Evolutionary conservation across 176 grass and related monocot genomes (phyloP).

Genomic region (Rhipidocladum racemiflorum): DNA sequence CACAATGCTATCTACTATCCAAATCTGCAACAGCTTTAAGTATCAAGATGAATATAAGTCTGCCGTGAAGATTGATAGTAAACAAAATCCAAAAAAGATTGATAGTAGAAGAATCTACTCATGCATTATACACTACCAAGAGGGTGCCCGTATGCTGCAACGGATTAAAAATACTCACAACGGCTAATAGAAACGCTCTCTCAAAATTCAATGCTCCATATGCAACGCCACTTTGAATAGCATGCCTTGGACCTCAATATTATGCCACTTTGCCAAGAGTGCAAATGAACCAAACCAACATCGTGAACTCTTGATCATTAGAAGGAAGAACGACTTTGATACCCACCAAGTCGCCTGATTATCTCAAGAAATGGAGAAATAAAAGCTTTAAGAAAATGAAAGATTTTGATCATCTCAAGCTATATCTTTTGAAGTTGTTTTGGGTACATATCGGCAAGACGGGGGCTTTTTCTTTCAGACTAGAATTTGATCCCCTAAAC

Average conservation of each 20-base stretch:
- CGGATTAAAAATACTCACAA: no score
- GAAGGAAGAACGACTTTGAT: background rate
- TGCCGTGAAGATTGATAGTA: background rate
- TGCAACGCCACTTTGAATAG: no score
- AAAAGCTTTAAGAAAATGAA: background rate
- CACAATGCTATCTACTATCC: slow-evolving; percentile 68
- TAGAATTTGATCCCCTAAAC: background rate
- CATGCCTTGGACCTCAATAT: background rate
- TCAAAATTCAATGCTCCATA: no score
- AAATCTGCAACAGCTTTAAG: slow-evolving; percentile 44
- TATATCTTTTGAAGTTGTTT: slow-evolving; percentile 1
- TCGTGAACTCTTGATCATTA: background rate
- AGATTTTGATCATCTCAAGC: slow-evolving; percentile 2
- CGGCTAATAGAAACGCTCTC: no score
- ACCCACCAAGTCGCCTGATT: background rate
- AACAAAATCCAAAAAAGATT: no score
- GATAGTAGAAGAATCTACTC: background rate
- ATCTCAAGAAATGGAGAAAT: slow-evolving; percentile 24
- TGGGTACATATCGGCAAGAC: background rate
- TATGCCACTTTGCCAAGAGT: slow-evolving; percentile 11
- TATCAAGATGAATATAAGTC: background rate
- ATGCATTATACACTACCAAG: background rate
- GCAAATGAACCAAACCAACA: background rate
- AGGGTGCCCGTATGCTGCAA: no score
- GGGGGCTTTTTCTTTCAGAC: background rate